Evolutionary conservation across 768 basidiomycete genomes (phyloP).

Genomic region (Galerina sulciceps): DNA sequence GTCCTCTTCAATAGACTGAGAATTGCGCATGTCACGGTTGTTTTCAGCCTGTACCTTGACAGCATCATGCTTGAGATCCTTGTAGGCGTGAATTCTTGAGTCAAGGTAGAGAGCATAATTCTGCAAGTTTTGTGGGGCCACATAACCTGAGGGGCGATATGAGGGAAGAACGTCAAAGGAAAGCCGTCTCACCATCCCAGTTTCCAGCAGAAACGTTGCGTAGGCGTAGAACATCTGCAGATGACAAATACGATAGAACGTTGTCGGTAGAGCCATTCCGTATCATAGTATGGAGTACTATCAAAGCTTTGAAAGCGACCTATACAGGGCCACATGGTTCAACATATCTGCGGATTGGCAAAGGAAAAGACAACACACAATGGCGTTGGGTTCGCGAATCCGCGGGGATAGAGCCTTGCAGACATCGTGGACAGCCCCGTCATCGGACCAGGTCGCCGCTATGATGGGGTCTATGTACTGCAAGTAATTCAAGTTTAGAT

Average conservation of each 20-base stretch:
- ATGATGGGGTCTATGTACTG: conserved; percentile 98
- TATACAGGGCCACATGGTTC: conserved; percentile 32
- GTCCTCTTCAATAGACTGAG: conserved; percentile 65
- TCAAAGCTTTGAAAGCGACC: conserved; percentile 98
- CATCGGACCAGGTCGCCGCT: conserved; percentile 95
- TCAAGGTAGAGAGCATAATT: conserved; percentile 91
- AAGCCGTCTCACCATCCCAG: conserved; percentile 77
- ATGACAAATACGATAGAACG: conserved; percentile 81
- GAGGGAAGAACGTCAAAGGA: background rate
- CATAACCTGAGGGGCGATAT: conserved; percentile 63
- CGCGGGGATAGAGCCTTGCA: conserved; percentile 85
- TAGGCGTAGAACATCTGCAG: conserved; percentile 80
- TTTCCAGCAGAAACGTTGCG: conserved; percentile 79
- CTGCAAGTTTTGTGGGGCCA: conserved; percentile 83
- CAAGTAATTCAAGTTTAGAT: too few relatives aligned
- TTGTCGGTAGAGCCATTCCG: conserved; percentile 96
- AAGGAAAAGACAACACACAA: conserved; percentile 54
- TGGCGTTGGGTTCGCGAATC: conserved; percentile 89
- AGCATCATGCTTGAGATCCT: conserved; percentile 92
- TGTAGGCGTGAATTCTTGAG: conserved; percentile 83
- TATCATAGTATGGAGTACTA: conserved; percentile 96
- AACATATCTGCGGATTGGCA: background rate
- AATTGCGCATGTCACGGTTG: conserved; percentile 83
- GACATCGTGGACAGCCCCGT: conserved; percentile 91
- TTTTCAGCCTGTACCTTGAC: conserved; percentile 92